Conservation (phyloP, 441 rosid species). For the Corymbia citriodora region DNA sequence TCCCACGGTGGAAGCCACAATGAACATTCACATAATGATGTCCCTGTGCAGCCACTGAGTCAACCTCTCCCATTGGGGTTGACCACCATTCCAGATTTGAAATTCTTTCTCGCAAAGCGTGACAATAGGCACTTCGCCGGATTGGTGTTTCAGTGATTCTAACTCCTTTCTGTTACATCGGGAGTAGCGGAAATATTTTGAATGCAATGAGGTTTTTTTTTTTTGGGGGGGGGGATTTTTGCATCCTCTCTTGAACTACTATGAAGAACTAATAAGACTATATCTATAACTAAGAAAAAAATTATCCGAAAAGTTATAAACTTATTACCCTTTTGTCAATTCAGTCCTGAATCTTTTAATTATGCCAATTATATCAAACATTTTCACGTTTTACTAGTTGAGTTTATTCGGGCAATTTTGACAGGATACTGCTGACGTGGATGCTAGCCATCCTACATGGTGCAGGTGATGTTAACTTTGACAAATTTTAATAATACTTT, state of each 20-base stretch:
- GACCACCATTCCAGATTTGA: background rate
- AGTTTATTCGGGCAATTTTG: too few species aligned
- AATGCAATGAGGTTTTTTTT: background rate
- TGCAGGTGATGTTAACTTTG: rapidly evolving
- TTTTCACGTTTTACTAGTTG: too few species aligned
- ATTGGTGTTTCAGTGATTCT: background rate
- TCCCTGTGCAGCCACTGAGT: background rate
- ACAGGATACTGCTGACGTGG: rapidly evolving
- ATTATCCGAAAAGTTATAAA: too few species aligned
- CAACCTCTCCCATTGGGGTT: background rate
- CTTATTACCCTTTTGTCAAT: too few species aligned
- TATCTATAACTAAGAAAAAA: background rate
- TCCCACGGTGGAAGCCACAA: background rate
- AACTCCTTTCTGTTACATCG: background rate
- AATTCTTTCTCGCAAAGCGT: background rate
- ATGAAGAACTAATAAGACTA: background rate
- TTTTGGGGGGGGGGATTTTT: too few species aligned
- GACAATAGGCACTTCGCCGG: background rate
- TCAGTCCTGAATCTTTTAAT: too few species aligned
- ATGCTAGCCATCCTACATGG: background rate
- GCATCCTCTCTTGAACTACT: background rate
- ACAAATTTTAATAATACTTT: too few species aligned
- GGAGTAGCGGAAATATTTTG: background rate
- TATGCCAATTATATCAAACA: rapidly evolving
- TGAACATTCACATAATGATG: background rate